These are phyloP conservation scores for Magnusiomyces fungicola DNA, from an alignment of 1,139 yeast genomes.

Conservation along the genomic window DNA sequence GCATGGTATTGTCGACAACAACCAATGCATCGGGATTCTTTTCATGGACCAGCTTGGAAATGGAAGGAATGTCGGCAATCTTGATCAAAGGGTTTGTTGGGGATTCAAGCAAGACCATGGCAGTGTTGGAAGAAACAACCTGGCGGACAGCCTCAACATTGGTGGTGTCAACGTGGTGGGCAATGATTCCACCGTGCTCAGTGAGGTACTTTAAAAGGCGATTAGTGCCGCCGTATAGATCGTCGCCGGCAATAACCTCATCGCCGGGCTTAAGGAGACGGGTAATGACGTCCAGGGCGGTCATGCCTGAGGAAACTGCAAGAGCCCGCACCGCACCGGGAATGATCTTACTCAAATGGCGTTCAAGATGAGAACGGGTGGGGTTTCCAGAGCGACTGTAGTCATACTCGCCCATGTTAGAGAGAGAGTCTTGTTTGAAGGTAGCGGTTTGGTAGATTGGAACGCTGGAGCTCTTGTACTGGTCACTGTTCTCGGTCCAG, in stretches of 20 bases:
- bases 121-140: conserved; percentile 44
- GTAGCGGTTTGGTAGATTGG: conserved; percentile 93
- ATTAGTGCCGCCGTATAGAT: conserved; percentile 88
- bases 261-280: conserved; percentile 69
- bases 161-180: conserved; percentile 79
- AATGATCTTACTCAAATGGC: conserved; percentile 71
- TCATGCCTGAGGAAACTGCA: conserved; percentile 90
- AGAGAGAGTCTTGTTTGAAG: conserved; percentile 70
- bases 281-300: conserved; percentile 78
- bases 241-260: conserved; percentile 87
- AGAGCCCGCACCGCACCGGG: conserved; percentile 55
- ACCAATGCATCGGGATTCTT: conserved; percentile 63
- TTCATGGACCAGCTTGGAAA: conserved; percentile 58
- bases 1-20: conserved; percentile 92
- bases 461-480: conserved; percentile 72
- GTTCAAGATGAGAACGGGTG: conserved; percentile 72
- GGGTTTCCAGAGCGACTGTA: conserved; percentile 95
- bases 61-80: conserved; percentile 67
- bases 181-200: conserved; percentile 58
- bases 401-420: conserved; percentile 79
- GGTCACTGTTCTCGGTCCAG: conserved; percentile 57
- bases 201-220: conserved; percentile 69
- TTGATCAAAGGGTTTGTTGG: conserved; percentile 91
- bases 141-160: conserved; percentile 47
- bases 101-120: conserved; percentile 73